Evolutionary conservation across 306 rosid species (phyloP).

Genomic region (Cyamopsis tetragonoloba): DNA sequence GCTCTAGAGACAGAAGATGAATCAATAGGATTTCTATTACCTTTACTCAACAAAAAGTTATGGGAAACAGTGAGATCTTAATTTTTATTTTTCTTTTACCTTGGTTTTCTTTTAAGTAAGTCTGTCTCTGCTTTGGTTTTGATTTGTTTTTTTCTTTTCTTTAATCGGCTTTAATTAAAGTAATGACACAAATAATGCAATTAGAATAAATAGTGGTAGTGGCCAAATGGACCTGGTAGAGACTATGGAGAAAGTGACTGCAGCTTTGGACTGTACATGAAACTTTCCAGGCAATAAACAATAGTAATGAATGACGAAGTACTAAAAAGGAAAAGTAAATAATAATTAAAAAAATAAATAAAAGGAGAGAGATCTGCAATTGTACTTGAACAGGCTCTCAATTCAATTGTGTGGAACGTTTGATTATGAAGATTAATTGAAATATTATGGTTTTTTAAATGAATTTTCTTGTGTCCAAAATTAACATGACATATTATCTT

Average conservation of each 20-base stretch:
- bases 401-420: too few relatives aligned
- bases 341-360: not conserved
- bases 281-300: constrained; percentile 25
- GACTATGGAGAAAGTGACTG: constrained; percentile 28
- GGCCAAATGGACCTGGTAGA: constrained; percentile 25
- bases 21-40: constrained; percentile 11
- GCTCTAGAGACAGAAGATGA: constrained; percentile 4
- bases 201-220: constrained; percentile 14
- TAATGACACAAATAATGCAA: not conserved
- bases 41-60: constrained; percentile 16
- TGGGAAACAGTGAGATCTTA: constrained; percentile 27
- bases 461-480: too few relatives aligned
- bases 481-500: too few relatives aligned
- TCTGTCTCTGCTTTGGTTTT: not conserved
- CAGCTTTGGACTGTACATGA: constrained; percentile 24
- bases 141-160: not conserved
- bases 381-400: not conserved
- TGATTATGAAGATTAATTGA: too few relatives aligned
- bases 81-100: not conserved
- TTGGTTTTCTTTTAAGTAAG: not conserved
- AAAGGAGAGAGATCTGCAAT: not conserved
- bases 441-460: too few relatives aligned
- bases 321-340: not conserved
- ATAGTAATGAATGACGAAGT: not conserved
- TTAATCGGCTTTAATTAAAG: not conserved